A percentile compares a stretch with the other conserved stretches of the same genome.
Evolutionary conservation across 1,139 yeast genomes (phyloP).

Genomic region (Entelexis paramagnoliae): DNA sequence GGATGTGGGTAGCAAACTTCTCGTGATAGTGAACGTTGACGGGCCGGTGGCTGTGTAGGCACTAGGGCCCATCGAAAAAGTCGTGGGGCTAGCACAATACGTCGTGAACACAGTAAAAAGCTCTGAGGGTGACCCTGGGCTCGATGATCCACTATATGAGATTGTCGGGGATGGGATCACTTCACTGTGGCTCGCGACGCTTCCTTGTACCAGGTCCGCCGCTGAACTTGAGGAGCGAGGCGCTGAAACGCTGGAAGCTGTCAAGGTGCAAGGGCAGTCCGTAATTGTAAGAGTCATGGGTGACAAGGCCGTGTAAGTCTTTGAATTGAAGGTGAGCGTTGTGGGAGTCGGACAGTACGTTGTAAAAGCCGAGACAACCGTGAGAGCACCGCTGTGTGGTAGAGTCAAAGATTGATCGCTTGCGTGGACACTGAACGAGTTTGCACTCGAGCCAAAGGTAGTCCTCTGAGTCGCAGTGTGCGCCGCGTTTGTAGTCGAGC

Average conservation of each 20-base stretch:
- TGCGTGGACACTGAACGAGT: not conserved
- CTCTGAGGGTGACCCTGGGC: not conserved
- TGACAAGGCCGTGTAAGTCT: not conserved
- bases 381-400: not conserved
- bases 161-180: too few relatives aligned
- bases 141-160: too few relatives aligned
- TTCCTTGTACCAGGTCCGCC: too few relatives aligned
- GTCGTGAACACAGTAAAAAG: not conserved
- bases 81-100: not conserved
- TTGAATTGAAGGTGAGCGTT: not conserved
- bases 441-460: too few relatives aligned
- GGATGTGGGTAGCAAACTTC: not conserved
- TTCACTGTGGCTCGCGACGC: too few relatives aligned
- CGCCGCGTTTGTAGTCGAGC: too few relatives aligned
- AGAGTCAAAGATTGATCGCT: not conserved
- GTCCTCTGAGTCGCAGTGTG: not conserved
- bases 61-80: not conserved
- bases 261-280: not conserved
- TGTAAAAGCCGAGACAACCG: not conserved
- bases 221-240: not conserved
- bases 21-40: not conserved
- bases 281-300: not conserved
- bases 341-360: not conserved
- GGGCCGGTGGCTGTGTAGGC: not conserved
- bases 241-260: not conserved